Evolutionary conservation across 352 stramenopile species (phyloP), one percentile per base, ranked within the genome.

Genomic region (Phytophthora colocasiae): DNA sequence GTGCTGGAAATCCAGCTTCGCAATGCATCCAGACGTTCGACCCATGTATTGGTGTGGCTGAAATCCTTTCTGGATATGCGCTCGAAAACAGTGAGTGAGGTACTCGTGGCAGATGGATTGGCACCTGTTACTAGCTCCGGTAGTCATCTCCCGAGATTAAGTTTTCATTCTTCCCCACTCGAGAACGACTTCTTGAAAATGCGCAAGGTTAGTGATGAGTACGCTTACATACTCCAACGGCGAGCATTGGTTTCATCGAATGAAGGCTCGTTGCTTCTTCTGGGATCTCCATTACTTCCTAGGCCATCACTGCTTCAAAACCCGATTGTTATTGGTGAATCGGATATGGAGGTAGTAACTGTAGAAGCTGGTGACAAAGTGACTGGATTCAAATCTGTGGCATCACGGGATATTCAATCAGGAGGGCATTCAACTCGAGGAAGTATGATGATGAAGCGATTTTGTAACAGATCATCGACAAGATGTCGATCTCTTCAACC

Each of bases 141-240:
- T 22, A 26, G 36, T 22, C 53, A n/a, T 12, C 46, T 59, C 15
- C 43, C 52, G 26, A 68, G 36, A 44, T 24, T 73, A 29, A 49
- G 53, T 19, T 81, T 74, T 46, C 44, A 47, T 2, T 66, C 60
- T 26, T 26, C 24, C 3, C 39, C 54, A 22, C 55, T 69, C 19
- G 59, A 75, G 17, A 87, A 77, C 22, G 68, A 82, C 15, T 90
- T 77, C 50, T 66, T 88, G 43, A 79, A 79, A 53, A 84, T 79
- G 56, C 79, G 79, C 27, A 85, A 81, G 45, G 85, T 93, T 19
- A 83, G 81, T 50, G 85, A 92, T 47, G 85, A 93, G 48, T 87
- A 90, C 60, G 57, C 74, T 9, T 93, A 93, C 53, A 89, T 92
- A 62, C 71, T 91, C 22, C 74, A 84, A 36, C 78, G 85, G 12